A percentile compares a stretch with the other conserved stretches of the same genome.
These are phyloP conservation scores for Chloris gayana DNA, from an alignment of 176 grass and related monocot genomes.

Conservation along the genomic window DNA sequence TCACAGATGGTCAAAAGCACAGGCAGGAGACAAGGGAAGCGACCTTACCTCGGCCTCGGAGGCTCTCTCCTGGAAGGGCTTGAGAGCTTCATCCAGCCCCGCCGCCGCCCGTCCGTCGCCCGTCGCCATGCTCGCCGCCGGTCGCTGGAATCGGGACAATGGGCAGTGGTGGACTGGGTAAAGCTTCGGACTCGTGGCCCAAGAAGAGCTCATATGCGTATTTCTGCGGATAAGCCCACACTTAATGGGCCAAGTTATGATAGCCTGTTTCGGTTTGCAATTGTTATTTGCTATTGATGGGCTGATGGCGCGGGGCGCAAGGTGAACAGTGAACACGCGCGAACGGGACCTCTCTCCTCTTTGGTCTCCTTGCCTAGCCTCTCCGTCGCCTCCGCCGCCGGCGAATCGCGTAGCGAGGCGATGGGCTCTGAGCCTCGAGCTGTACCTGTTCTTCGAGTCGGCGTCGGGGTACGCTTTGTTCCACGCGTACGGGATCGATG, in stretches of 20 bases:
- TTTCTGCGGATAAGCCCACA: too few species aligned
- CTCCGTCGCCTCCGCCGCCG: conserved; percentile 15
- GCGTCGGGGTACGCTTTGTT: conserved; percentile 73
- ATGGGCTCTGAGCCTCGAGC: too few species aligned
- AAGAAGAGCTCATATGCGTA: too few species aligned
- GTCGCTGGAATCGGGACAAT: not conserved
- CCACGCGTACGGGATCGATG: conserved; percentile 68
- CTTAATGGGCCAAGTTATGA: too few species aligned
- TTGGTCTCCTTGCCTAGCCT: too few species aligned
- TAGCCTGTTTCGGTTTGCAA: too few species aligned
- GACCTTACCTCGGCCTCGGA: conserved; percentile 70
- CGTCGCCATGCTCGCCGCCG: conserved; percentile 55
- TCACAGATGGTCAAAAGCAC: not conserved
- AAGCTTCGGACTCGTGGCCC: too few species aligned
- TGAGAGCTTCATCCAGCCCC: conserved; percentile 50
- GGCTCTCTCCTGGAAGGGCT: conserved; percentile 70
- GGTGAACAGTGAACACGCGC: too few species aligned
- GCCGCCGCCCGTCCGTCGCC: conserved; percentile 23
- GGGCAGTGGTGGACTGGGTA: not conserved
- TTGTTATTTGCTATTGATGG: too few species aligned
- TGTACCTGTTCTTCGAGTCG: conserved; percentile 83
- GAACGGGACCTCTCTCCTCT: too few species aligned
- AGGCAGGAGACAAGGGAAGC: not conserved
- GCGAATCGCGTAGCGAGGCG: conserved; percentile 30
- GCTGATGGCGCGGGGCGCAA: too few species aligned